These are phyloP conservation scores for Sungouiella blattae DNA, from an alignment of 805 yeast genomes.

Conservation along the genomic window DNA sequence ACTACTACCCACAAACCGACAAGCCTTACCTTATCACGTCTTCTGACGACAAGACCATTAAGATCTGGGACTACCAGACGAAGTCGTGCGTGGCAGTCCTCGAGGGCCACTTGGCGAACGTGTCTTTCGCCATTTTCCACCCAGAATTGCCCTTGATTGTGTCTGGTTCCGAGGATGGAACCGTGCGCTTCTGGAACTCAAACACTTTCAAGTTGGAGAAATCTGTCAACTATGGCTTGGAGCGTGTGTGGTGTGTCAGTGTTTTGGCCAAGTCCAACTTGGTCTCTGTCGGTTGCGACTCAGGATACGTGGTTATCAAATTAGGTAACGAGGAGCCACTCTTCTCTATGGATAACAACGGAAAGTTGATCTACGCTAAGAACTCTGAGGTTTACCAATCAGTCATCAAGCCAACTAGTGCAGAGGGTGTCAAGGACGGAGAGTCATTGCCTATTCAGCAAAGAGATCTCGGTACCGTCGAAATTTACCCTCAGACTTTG, in stretches of 20 bases:
- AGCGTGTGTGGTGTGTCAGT: constrained; percentile 95
- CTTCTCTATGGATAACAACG: constrained; percentile 87
- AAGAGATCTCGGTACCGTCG: constrained; percentile 92
- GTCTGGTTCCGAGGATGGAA: constrained; percentile 96
- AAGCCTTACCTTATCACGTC: constrained; percentile 93
- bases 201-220: constrained; percentile 92
- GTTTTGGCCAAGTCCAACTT: constrained; percentile 67
- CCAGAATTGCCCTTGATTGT: constrained; percentile 94
- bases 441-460: constrained; percentile 72
- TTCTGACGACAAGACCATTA: constrained; percentile 85
- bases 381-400: constrained; percentile 86
- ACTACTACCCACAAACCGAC: constrained; percentile 95
- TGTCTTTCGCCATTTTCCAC: constrained; percentile 95
- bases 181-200: constrained; percentile 92
- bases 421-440: constrained; percentile 72
- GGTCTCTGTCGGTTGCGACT: constrained; percentile 90
- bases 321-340: constrained; percentile 94
- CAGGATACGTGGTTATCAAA: constrained; percentile 84
- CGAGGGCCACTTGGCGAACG: constrained; percentile 92
- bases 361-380: constrained; percentile 87
- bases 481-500: constrained; percentile 83
- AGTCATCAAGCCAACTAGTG: constrained; percentile 63
- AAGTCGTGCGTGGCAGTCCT: constrained; percentile 91
- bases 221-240: constrained; percentile 84
- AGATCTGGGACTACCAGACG: constrained; percentile 96